Conservation (phyloP, 441 rosid genomes). For the Cnidoscolus chayamansa region DNA sequence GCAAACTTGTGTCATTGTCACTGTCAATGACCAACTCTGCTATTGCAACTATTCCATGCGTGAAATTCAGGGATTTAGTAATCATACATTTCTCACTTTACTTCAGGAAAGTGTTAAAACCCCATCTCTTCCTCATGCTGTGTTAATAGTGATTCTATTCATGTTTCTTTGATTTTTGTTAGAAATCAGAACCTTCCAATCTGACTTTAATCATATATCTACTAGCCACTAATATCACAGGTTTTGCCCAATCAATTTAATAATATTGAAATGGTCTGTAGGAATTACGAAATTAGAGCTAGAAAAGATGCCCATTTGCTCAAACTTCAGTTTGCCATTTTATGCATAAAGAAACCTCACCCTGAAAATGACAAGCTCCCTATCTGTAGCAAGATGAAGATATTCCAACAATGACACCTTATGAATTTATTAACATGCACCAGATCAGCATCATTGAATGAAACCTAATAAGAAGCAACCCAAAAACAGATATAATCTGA, state of each 20-base stretch:
- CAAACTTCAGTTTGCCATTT: too few relatives aligned
- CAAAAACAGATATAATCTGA: background rate
- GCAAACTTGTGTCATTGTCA: slow-evolving; percentile 16
- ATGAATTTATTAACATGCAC: too few relatives aligned
- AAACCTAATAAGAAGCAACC: background rate
- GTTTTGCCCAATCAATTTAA: too few relatives aligned
- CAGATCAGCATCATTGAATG: too few relatives aligned
- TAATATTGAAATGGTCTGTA: too few relatives aligned
- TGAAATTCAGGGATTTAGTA: background rate
- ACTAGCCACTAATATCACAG: background rate
- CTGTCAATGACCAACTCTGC: slow-evolving; percentile 12
- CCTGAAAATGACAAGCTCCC: background rate
- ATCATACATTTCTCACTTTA: background rate
- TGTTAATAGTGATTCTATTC: background rate
- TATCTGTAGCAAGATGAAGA: background rate
- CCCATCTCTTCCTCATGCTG: background rate
- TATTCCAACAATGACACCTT: too few relatives aligned
- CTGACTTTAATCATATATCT: background rate
- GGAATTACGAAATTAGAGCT: background rate
- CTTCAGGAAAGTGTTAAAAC: background rate
- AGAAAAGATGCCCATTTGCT: too few relatives aligned
- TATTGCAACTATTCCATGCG: background rate
- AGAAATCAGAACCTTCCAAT: background rate
- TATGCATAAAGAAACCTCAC: background rate
- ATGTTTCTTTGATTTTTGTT: background rate